phyloP scores from a whole-genome alignment of 2,329 filamentous ascomycete genomes.

The Tolypocladium capitatum region DNA sequence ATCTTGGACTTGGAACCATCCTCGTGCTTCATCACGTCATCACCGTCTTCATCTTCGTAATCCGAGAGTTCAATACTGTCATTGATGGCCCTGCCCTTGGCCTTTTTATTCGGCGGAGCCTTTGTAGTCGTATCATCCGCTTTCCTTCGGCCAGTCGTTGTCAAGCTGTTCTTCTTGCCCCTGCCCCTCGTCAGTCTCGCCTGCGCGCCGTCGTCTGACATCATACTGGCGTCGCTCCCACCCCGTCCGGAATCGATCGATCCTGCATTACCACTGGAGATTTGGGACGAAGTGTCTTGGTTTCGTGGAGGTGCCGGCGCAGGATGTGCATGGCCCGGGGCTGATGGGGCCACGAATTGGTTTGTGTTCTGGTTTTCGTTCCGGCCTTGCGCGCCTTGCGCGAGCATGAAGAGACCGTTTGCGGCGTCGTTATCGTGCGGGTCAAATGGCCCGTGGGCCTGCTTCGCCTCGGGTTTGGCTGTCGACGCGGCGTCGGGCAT shows the following conservation, averaged over 20 bases:
- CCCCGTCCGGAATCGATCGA: slow-evolving; percentile 35
- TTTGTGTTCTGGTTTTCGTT: slow-evolving; percentile 40
- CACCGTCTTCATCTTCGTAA: slow-evolving; percentile 39
- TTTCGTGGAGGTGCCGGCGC: slow-evolving; percentile 20
- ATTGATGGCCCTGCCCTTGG: slow-evolving; percentile 33
- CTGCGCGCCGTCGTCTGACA: slow-evolving; percentile 60
- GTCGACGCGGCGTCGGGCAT: slow-evolving; percentile 24
- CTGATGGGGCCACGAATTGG: slow-evolving; percentile 32
- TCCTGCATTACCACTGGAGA: slow-evolving; percentile 33
- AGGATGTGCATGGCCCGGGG: slow-evolving; percentile 37
- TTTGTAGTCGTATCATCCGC: slow-evolving; percentile 54
- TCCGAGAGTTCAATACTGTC: slow-evolving; percentile 31
- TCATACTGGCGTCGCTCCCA: slow-evolving; percentile 55
- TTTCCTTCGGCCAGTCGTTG: slow-evolving; percentile 62
- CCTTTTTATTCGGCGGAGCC: slow-evolving; percentile 54
- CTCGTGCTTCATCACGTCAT: slow-evolving; percentile 35
- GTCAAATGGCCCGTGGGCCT: slow-evolving; percentile 55
- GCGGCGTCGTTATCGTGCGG: slow-evolving; percentile 91
- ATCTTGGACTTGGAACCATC: slow-evolving; percentile 61
- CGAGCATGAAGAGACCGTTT: slow-evolving; percentile 85
- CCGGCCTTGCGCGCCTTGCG: slow-evolving; percentile 56
- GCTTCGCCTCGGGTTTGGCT: slow-evolving; percentile 36
- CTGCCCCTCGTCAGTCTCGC: slow-evolving; percentile 54
- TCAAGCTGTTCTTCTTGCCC: slow-evolving; percentile 49
- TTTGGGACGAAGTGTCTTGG: slow-evolving; percentile 35